These are phyloP conservation scores for Saccharomycopsis sp. DNA, from an alignment of 805 yeast genomes.

Conservation along the genomic window DNA sequence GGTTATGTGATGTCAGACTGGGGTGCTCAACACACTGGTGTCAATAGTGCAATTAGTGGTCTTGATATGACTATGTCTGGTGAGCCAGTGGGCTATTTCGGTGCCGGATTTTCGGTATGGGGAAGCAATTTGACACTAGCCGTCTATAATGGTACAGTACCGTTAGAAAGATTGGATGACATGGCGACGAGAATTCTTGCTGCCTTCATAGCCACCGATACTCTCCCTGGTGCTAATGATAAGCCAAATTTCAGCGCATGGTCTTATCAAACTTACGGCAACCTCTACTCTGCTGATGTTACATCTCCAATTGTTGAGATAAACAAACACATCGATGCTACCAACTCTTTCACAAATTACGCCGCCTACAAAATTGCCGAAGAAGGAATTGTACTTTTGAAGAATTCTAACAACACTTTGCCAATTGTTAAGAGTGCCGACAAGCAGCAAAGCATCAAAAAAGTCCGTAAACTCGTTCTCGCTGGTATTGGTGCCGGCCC, in stretches of 20 bases:
- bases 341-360: slow-evolving; percentile 40
- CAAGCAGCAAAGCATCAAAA: slow-evolving; percentile 31
- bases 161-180: slow-evolving; percentile 48
- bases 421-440: slow-evolving; percentile 40
- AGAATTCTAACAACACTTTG: slow-evolving; percentile 43
- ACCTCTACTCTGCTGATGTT: slow-evolving; percentile 45
- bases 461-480: slow-evolving; percentile 30
- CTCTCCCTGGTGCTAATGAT: slow-evolving; percentile 35
- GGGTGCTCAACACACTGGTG: slow-evolving; percentile 59
- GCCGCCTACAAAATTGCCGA: slow-evolving; percentile 47
- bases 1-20: slow-evolving; percentile 64
- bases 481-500: slow-evolving; percentile 50
- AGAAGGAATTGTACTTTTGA: slow-evolving; percentile 51
- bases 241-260: slow-evolving; percentile 52
- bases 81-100: slow-evolving; percentile 46
- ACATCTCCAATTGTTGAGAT: slow-evolving; percentile 47
- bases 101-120: slow-evolving; percentile 47
- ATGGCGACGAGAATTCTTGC: slow-evolving; percentile 57
- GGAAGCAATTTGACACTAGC: slow-evolving; percentile 51
- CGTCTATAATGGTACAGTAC: slow-evolving; percentile 48
- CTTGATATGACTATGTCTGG: slow-evolving; percentile 65
- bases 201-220: slow-evolving; percentile 43
- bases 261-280: slow-evolving; percentile 51
- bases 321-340: slow-evolving; percentile 49
- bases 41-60: slow-evolving; percentile 50